Conservation (phyloP, 2,329 filamentous ascomycete genomes). For the Ophiocordyceps camponoti-saundersi region DNA sequence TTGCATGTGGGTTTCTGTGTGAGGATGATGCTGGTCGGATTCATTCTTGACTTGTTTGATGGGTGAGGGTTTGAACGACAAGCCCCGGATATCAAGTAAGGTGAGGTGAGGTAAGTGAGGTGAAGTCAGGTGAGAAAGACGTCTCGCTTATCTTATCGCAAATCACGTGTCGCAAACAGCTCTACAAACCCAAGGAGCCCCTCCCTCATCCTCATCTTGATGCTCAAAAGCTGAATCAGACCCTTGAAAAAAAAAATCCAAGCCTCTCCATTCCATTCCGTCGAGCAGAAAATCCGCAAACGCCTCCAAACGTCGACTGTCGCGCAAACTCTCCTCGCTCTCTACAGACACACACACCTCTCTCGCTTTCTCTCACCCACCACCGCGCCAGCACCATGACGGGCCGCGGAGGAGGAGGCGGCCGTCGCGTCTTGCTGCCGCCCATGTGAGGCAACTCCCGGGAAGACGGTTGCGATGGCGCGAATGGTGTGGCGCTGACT, state of each 20-base stretch:
- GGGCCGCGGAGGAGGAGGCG: constrained; percentile 41
- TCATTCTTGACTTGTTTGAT: too few relatives aligned
- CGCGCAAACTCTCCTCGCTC: not conserved
- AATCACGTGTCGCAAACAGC: not conserved
- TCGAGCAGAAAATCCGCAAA: not conserved
- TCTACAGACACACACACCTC: too few relatives aligned
- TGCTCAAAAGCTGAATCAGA: too few relatives aligned
- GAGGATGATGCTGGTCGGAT: not conserved
- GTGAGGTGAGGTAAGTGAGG: too few relatives aligned
- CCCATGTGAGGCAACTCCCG: constrained; percentile 25
- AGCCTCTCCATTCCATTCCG: not conserved
- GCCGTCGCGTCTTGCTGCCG: constrained; percentile 41
- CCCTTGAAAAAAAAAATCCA: not conserved
- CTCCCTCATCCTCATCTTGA: not conserved
- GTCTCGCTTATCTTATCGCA: not conserved
- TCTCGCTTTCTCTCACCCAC: too few relatives aligned
- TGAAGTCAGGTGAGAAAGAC: not conserved
- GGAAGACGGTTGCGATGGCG: too few relatives aligned
- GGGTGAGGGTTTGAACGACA: too few relatives aligned
- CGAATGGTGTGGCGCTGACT: constrained; percentile 7
- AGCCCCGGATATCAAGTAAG: too few relatives aligned
- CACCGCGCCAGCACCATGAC: constrained; percentile 24
- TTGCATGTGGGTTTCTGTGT: not conserved
- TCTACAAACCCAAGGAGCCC: not conserved
- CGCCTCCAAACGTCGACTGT: not conserved